These are phyloP conservation scores for Pyracantha coccinea DNA, from an alignment of 331 rosid genomes.

Conservation along the genomic window DNA sequence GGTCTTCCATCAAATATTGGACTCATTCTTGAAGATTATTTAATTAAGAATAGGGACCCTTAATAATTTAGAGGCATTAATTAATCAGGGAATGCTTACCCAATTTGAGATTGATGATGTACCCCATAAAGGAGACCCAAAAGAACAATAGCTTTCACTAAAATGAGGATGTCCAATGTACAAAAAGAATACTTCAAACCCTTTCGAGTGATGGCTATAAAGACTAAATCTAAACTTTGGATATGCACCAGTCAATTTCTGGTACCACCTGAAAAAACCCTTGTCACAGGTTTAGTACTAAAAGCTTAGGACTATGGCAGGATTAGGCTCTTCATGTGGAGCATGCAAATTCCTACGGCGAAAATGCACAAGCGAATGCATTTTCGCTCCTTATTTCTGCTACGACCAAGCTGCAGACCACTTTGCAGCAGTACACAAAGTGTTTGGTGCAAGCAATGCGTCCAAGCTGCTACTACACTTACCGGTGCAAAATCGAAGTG, in stretches of 20 bases:
- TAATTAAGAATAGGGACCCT: conserved; percentile 20
- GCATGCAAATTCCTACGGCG: conserved; percentile 93
- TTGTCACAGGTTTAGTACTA: conserved; percentile 11
- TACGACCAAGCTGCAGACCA: conserved; percentile 78
- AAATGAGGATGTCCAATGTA: conserved; percentile 35
- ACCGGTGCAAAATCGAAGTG: conserved; percentile 63
- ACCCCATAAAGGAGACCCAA: conserved; percentile 69
- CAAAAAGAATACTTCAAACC: conserved; percentile 18
- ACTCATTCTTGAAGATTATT: conserved; percentile 20
- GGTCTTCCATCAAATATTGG: conserved; percentile 36
- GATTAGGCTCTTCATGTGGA: conserved; percentile 78
- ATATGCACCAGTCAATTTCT: conserved; percentile 19
- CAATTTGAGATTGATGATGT: conserved; percentile 50
- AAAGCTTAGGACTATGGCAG: conserved; percentile 50
- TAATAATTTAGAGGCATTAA: conserved; percentile 26
- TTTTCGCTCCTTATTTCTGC: conserved; percentile 84
- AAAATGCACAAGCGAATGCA: conserved; percentile 68
- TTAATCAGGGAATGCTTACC: conserved; percentile 29
- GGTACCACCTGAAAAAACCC: conserved; percentile 20
- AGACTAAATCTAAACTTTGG: conserved; percentile 34
- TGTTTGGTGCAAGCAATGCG: conserved; percentile 91
- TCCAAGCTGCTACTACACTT: conserved; percentile 71
- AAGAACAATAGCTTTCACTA: conserved; percentile 22
- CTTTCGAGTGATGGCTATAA: conserved; percentile 46
- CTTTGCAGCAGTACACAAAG: conserved; percentile 89